Evolutionary conservation across 176 grass and related monocot genomes (phyloP).

Genomic region (Phoenix dactylifera): DNA sequence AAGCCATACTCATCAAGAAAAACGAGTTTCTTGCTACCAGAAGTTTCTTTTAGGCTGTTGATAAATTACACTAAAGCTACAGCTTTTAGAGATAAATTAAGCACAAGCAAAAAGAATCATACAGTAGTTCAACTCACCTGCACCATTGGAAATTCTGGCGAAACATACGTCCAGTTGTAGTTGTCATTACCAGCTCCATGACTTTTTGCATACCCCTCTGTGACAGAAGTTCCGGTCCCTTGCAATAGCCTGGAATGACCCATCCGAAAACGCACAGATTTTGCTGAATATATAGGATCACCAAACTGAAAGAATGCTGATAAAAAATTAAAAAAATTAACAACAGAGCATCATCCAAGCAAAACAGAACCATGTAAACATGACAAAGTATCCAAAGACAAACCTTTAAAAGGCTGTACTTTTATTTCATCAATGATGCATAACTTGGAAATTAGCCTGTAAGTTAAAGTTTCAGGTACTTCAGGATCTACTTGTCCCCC

Average conservation of each 20-base stretch:
- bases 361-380: background rate
- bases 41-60: background rate
- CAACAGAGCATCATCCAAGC: constrained; percentile 11
- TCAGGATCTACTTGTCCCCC: constrained; percentile 31
- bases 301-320: constrained; percentile 49
- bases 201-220: constrained; percentile 22
- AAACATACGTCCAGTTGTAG: constrained; percentile 72
- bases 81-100: background rate
- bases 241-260: constrained; percentile 40
- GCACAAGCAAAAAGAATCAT: too few species aligned
- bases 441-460: constrained; percentile 43
- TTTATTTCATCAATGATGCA: constrained; percentile 54
- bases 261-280: constrained; percentile 48
- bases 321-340: background rate
- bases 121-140: constrained; percentile 32
- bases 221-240: constrained; percentile 17
- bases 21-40: too few species aligned
- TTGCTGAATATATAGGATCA: constrained; percentile 56
- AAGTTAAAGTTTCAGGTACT: constrained; percentile 50
- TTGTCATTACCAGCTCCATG: constrained; percentile 37
- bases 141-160: constrained; percentile 65
- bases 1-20: too few species aligned
- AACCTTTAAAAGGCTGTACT: constrained; percentile 65
- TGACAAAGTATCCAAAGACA: background rate
- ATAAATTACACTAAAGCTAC: background rate